A percentile compares a stretch with the other conserved stretches of the same genome.
phyloP scores from a whole-genome alignment of 345 rosid species.

The Eutrema japonicum region DNA sequence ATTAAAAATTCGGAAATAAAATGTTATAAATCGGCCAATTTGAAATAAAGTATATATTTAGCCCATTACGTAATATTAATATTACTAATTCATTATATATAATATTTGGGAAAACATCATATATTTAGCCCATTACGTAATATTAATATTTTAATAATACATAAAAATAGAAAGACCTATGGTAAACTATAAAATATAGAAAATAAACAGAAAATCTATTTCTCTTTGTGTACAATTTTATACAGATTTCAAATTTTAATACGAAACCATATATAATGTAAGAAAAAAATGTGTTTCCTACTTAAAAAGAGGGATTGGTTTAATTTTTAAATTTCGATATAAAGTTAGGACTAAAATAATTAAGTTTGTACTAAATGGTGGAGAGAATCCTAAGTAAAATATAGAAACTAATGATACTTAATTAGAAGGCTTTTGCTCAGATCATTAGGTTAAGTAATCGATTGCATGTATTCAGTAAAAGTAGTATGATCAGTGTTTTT shows the following conservation, averaged over 20 bases:
- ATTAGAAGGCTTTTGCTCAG: conserved; percentile 26
- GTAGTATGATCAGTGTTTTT: conserved; percentile 36
- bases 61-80: too few relatives aligned
- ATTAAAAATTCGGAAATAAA: too few relatives aligned
- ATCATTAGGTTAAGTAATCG: conserved; percentile 35
- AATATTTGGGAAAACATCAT: too few relatives aligned
- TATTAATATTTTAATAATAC: too few relatives aligned
- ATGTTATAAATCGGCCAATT: too few relatives aligned
- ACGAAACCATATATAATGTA: not conserved
- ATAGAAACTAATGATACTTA: conserved; percentile 29
- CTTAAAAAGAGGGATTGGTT: not conserved
- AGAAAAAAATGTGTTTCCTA: not conserved
- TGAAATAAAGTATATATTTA: not conserved
- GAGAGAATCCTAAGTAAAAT: conserved; percentile 38
- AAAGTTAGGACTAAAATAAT: conserved; percentile 15
- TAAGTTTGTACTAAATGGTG: conserved; percentile 18
- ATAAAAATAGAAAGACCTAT: too few relatives aligned
- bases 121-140: too few relatives aligned
- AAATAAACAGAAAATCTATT: too few relatives aligned
- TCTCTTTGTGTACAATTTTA: too few relatives aligned
- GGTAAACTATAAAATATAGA: too few relatives aligned
- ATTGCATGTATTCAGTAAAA: conserved; percentile 39
- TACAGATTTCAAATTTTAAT: not conserved
- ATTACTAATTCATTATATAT: too few relatives aligned
- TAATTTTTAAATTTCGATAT: conserved; percentile 4